A percentile compares a stretch with the other conserved stretches of the same genome.
Conservation (phyloP, 176 grass and related monocot genomes). For the Thalia dealbata region DNA sequence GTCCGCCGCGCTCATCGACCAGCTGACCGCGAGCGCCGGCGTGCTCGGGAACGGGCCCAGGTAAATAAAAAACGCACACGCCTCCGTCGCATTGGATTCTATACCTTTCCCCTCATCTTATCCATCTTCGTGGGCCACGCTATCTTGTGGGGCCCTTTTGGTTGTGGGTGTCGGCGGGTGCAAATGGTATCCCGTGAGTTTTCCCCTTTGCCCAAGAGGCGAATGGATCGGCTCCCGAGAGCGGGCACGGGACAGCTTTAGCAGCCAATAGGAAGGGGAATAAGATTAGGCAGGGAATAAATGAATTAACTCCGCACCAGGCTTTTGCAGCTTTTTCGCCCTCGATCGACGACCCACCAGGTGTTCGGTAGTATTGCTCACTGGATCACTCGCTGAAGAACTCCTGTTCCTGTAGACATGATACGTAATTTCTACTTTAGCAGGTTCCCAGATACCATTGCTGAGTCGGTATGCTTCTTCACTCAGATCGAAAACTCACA, state of each 20-base stretch:
- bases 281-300: background rate
- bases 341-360: background rate
- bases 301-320: no score
- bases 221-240: background rate
- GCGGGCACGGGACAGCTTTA: background rate
- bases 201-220: background rate
- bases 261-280: background rate
- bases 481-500: no score
- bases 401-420: background rate
- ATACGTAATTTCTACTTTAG: no score
- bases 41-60: conserved; percentile 67
- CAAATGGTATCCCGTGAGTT: background rate
- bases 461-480: no score
- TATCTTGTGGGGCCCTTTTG: background rate
- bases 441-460: no score
- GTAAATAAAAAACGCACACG: conserved; percentile 9
- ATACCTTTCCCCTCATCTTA: background rate
- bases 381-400: no score
- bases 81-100: background rate
- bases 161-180: background rate
- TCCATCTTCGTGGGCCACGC: background rate
- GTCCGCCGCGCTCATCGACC: conserved; percentile 58
- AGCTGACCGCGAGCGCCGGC: conserved; percentile 77
- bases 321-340: background rate
- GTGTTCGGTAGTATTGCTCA: background rate